Base-by-base conservation (phyloP, 1,284 basidiomycete genomes). In the Cystobasidium pallidum region DNA sequence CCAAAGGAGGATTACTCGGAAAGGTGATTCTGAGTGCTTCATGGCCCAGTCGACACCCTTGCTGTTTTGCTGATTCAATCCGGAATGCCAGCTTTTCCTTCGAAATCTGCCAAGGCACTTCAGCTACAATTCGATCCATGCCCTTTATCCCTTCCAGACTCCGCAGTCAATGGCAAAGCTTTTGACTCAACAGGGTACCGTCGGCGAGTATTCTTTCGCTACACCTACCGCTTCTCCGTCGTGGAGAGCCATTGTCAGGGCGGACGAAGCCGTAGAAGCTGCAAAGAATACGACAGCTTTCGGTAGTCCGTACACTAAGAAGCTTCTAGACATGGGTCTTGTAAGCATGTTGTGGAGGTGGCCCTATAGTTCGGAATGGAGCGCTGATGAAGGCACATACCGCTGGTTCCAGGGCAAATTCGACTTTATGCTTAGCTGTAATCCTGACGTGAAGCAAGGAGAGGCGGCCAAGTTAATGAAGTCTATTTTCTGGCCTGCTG, bases 61-160 rank as follows among this genome's bases (percentile, higher is more conserved):
- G 24, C 34, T 2, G n/a, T 28, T 34, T 47, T 2, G 4, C 32
- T 30, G 13, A 47, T n/a, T 28, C 45, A 45, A 6, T 47, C 21
- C 39, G 15, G 7, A 41, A 7, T 41, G 0, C 1, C 58, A 75
- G 76, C 84, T 93, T 34, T 82, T 93, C 79, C 82, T 91, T 70
- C 87, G 89, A 70, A 86, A 86, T 24, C 84, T 93, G 2, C 91
- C 91, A 1, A 80, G 86, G 30, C 82, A 88, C 77, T 92, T 85
- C 81, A 84, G 84, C 0, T 85, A 86, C 77, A 87, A 89, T 79
- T 89, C 88, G 75, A 82, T 86, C 63, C 93, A 91, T 80, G 88
- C 90, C 1, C 91, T 90, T 85, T 92, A 93, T 87, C 90, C 92
- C 41, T 85, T 94, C 75, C 88, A 91, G 86, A 88, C 8, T 86